Evolutionary conservation across 1,139 yeast species (phyloP), one percentile per base, ranked within the genome.

Genomic region (Debaryomycetaceae sp.): DNA sequence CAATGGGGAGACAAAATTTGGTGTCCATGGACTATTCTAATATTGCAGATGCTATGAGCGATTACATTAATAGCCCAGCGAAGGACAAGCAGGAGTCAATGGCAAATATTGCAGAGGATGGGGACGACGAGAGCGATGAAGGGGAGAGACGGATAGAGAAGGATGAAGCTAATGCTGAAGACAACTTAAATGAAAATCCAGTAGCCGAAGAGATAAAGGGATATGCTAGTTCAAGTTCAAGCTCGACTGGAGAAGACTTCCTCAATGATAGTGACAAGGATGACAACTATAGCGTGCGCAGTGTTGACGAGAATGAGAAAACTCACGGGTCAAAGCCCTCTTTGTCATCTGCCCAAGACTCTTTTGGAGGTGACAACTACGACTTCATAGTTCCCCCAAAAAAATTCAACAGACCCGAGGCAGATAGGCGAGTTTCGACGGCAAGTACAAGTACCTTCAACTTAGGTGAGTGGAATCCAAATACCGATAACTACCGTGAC

Each of bases 381-480:
- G 31, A 27, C 11, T 27, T 27, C 31, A 11, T 27, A 8, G 11
- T 27, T 7, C 31, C 31, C 11, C 31, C 31, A 2, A 27, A 27
- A 27, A 11, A 11, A 7, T 3, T 27, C 31, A 8, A 7, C 31
- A 33, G 23, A 7, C 34, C 24, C n/a, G 31, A 39, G 17, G 43
- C 50, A 23, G 40, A 58, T 6, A 59, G 76, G 49, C 55, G 75
- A 47, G 65, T 55, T 9, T 71, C 77, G 1, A 66, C 74, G 4
- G 60, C 64, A 62, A 70, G 75, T 46, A 63, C 66, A 3, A 62
- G 57, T 35, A 65, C 79, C 31, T 58, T 76, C 54, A 74, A 68
- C 47, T 66, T 78, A 67, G 83, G 82, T 2, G 65, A 64, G 17
- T 78, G 83, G 83, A 68, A 71, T 47, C 83, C 83, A 4, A 72